Percentiles rank a stretch among this genome's conserved stretches.
Evolutionary conservation across 2,329 filamentous ascomycete genomes (phyloP).

Genomic region (Diplodia seriata): DNA sequence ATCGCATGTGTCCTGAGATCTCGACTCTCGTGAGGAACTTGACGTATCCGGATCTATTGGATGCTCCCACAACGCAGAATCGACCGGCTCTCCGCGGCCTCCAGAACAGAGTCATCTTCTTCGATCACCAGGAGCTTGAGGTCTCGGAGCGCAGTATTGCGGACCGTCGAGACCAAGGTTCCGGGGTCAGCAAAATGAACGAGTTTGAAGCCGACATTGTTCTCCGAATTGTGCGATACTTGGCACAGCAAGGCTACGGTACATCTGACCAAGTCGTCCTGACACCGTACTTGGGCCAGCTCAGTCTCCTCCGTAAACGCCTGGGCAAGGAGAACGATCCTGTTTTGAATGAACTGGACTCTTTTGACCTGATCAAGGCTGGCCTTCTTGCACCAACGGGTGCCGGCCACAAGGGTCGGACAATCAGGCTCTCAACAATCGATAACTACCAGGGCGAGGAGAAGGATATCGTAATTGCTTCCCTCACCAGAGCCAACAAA

Average conservation of each 20-base stretch:
- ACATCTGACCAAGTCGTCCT: conserved; percentile 71
- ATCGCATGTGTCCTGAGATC: conserved; percentile 73
- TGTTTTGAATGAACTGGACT: conserved; percentile 72
- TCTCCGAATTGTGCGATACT: conserved; percentile 68
- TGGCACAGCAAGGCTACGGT: conserved; percentile 74
- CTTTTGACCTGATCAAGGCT: conserved; percentile 66
- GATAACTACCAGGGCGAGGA: conserved; percentile 85
- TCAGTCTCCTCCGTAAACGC: conserved; percentile 62
- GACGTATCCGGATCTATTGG: conserved; percentile 68
- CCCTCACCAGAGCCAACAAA: conserved; percentile 71
- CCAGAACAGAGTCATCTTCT: conserved; percentile 66
- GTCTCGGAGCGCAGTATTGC: conserved; percentile 43
- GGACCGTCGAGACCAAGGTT: conserved; percentile 60
- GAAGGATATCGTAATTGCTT: conserved; percentile 72
- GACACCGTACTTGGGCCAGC: conserved; percentile 75
- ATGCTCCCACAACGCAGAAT: conserved; percentile 59
- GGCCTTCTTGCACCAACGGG: conserved; percentile 60
- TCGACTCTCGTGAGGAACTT: conserved; percentile 63
- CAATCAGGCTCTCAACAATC: conserved; percentile 71
- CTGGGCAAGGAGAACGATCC: conserved; percentile 67
- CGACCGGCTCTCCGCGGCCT: conserved; percentile 63
- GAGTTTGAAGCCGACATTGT: conserved; percentile 71
- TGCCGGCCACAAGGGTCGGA: conserved; percentile 38
- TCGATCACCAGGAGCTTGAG: conserved; percentile 68
- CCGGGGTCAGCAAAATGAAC: conserved; percentile 56